These are phyloP conservation scores for Hysterangium stoloniferum DNA, from an alignment of 768 basidiomycete species.

Conservation along the genomic window DNA sequence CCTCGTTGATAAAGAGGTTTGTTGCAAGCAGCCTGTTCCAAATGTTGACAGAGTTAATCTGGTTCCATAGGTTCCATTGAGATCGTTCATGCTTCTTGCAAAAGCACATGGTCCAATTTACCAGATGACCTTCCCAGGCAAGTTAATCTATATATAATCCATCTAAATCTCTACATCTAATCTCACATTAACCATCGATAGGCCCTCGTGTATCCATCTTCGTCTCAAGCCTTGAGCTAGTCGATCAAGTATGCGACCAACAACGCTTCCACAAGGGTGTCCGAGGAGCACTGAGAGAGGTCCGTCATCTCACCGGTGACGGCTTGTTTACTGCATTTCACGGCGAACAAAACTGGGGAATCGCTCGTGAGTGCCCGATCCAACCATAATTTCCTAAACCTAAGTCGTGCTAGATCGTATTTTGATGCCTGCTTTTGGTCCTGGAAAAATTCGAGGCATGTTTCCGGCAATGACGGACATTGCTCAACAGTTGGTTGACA, in stretches of 20 bases:
- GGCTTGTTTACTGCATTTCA: constrained; percentile 35
- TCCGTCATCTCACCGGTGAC: constrained; percentile 33
- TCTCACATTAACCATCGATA: constrained; percentile 9
- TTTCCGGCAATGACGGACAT: constrained; percentile 42
- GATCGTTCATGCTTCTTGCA: constrained; percentile 28
- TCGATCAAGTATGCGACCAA: constrained; percentile 37
- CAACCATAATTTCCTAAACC: neutral
- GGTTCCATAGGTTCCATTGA: constrained; percentile 27
- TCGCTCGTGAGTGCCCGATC: constrained; percentile 30
- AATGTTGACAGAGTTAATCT: constrained; percentile 22
- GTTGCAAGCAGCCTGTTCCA: constrained; percentile 10
- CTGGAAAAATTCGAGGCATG: constrained; percentile 36
- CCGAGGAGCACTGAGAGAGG: constrained; percentile 24
- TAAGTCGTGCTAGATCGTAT: constrained; percentile 28
- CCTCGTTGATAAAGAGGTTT: constrained; percentile 15
- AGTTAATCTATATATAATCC: constrained; percentile 10
- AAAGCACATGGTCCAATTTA: constrained; percentile 38
- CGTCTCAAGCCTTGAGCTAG: constrained; percentile 30
- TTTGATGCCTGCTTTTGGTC: constrained; percentile 36
- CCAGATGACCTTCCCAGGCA: constrained; percentile 30
- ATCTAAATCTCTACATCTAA: neutral
- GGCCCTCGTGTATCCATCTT: constrained; percentile 21
- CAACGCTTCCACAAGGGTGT: constrained; percentile 34
- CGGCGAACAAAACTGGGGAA: constrained; percentile 39
- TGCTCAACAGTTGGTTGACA: constrained; percentile 24